These are phyloP conservation scores for Nadsonia fulvescens DNA, from an alignment of 805 yeast genomes.

Conservation along the genomic window DNA sequence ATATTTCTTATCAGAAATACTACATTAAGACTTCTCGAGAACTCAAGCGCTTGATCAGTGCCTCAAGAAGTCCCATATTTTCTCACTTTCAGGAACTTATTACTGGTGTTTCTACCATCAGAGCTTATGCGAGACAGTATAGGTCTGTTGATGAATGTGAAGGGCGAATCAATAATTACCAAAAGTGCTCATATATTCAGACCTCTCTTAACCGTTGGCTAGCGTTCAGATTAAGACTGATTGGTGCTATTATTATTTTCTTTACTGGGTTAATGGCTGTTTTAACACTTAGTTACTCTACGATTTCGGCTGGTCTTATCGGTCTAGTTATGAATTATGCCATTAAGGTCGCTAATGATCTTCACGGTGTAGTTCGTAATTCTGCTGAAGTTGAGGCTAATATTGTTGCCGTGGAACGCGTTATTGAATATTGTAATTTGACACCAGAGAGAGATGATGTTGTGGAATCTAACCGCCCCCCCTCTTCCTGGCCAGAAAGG, in stretches of 20 bases:
- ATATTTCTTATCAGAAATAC: conserved; percentile 51
- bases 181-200: conserved; percentile 70
- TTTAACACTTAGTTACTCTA: conserved; percentile 35
- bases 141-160: conserved; percentile 37
- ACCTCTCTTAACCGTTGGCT: conserved; percentile 83
- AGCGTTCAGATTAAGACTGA: conserved; percentile 67
- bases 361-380: conserved; percentile 84
- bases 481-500: conserved; percentile 45
- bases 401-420: conserved; percentile 69
- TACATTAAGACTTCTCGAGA: conserved; percentile 62
- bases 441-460: conserved; percentile 49
- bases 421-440: conserved; percentile 18
- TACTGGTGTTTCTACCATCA: conserved; percentile 57
- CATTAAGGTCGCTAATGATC: conserved; percentile 64
- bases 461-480: conserved; percentile 46
- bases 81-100: conserved; percentile 72
- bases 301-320: conserved; percentile 63
- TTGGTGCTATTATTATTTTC: conserved; percentile 67
- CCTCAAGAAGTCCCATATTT: conserved; percentile 58
- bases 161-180: conserved; percentile 41
- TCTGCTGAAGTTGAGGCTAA: conserved; percentile 86
- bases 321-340: conserved; percentile 83
- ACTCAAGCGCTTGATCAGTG: conserved; percentile 51
- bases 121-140: conserved; percentile 52
- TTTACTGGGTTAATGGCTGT: conserved; percentile 49